Conservation (phyloP, 2,329 filamentous ascomycete genomes). For the Parastagonospora avenae region DNA sequence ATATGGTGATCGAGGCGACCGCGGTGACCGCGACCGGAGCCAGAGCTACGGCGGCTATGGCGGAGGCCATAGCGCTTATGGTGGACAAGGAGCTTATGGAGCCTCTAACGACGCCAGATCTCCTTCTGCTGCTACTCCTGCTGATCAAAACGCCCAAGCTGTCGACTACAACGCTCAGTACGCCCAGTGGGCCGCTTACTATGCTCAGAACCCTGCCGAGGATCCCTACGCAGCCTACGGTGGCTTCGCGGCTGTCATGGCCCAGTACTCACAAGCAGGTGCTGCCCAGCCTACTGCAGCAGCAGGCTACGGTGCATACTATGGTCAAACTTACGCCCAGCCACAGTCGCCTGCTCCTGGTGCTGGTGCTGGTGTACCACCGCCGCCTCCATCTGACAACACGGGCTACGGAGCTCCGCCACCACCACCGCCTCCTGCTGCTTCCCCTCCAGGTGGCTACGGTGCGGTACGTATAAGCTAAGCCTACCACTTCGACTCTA, state of each 20-base stretch:
- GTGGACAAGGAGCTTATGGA: constrained; percentile 36
- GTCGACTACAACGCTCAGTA: constrained; percentile 81
- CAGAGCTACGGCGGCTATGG: constrained; percentile 47
- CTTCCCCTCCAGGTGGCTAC: constrained; percentile 40
- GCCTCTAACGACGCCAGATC: constrained; percentile 32
- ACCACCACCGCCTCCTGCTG: constrained; percentile 42
- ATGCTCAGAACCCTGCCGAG: constrained; percentile 70
- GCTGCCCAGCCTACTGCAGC: background rate
- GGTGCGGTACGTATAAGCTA: constrained; percentile 34
- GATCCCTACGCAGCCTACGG: constrained; percentile 93
- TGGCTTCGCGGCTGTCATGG: constrained; percentile 60
- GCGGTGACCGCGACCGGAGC: constrained; percentile 48
- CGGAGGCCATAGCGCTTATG: constrained; percentile 42
- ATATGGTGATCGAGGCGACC: constrained; percentile 50
- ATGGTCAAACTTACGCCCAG: constrained; percentile 26
- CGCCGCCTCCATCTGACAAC: constrained; percentile 33
- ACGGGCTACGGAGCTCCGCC: constrained; percentile 29
- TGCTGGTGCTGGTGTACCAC: constrained; percentile 30
- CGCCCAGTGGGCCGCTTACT: constrained; percentile 72
- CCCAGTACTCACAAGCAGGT: constrained; percentile 30
- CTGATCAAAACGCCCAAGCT: constrained; percentile 47
- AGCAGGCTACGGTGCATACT: constrained; percentile 23
- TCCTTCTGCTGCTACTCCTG: constrained; percentile 45
- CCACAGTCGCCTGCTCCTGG: constrained; percentile 36
- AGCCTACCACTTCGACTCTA: no score